Percentiles rank a stretch among this genome's conserved stretches.
phyloP scores from a whole-genome alignment of 106 monocot species.

The Platanthera guangdongensis region DNA sequence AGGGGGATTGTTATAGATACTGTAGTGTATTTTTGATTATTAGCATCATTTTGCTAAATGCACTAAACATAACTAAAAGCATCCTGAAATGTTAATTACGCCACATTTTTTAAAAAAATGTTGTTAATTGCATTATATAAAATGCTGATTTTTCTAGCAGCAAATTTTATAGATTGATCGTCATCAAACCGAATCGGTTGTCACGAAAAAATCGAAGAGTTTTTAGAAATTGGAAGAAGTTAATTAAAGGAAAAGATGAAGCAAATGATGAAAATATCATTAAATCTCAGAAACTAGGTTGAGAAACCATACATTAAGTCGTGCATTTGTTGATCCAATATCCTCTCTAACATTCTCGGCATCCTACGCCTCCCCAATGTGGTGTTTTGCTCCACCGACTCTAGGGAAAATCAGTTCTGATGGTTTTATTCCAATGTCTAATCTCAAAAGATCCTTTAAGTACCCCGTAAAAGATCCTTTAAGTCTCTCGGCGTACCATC shows the following conservation, averaged over 20 bases:
- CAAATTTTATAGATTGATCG: constrained; percentile 18
- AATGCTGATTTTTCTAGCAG: not conserved
- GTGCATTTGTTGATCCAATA: constrained; percentile 11
- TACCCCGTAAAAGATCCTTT: constrained; percentile 22
- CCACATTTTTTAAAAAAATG: too few species aligned
- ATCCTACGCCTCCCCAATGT: not conserved
- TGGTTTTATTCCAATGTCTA: constrained; percentile 7
- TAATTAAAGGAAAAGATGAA: not conserved
- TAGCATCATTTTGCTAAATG: too few species aligned
- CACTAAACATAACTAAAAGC: too few species aligned
- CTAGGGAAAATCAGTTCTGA: constrained; percentile 20
- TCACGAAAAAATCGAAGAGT: constrained; percentile 3
- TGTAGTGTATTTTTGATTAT: too few species aligned
- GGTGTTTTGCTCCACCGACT: not conserved
- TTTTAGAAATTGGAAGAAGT: not conserved
- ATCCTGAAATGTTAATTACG: too few species aligned
- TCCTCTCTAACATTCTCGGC: not conserved
- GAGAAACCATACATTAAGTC: constrained; percentile 24
- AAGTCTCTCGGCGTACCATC: constrained; percentile 30
- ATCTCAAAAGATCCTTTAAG: constrained; percentile 31
- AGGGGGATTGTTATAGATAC: too few species aligned
- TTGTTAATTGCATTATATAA: too few species aligned
- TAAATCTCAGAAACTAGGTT: not conserved
- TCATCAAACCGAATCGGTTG: constrained; percentile 41
- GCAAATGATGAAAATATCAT: not conserved